Percentiles rank a stretch among this genome's conserved stretches.
phyloP scores from a whole-genome alignment of 169 alveolate genomes.

The Plasmodium fragile region DNA sequence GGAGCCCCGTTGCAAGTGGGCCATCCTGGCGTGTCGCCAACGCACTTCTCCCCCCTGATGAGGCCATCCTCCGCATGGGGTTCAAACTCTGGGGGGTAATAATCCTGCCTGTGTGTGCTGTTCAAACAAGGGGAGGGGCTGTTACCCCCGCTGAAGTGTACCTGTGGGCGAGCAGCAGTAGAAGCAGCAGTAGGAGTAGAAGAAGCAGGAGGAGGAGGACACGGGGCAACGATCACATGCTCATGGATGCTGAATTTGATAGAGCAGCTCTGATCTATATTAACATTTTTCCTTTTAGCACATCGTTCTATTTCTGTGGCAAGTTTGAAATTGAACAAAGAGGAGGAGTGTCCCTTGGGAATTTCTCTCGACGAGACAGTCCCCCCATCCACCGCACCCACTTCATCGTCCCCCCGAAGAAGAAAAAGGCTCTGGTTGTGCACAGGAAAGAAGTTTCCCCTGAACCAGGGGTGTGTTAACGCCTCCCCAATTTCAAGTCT shows the following conservation, averaged over 20 bases:
- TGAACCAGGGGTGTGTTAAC: slow-evolving; percentile 74
- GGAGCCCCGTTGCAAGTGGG: neutral
- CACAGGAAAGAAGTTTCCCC: slow-evolving; percentile 19
- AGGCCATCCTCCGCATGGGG: neutral
- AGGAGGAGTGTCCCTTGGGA: neutral
- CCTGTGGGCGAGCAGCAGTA: neutral
- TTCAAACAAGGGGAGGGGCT: neutral
- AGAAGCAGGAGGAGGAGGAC: slow-evolving; percentile 4
- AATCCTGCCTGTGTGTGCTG: neutral
- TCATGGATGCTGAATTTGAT: slow-evolving; percentile 31
- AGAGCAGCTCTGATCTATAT: neutral
- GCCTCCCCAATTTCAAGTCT: slow-evolving; percentile 75
- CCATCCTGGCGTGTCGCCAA: neutral
- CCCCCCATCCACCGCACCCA: neutral
- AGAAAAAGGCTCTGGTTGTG: slow-evolving; percentile 20
- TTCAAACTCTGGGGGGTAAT: neutral
- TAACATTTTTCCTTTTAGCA: slow-evolving; percentile 48
- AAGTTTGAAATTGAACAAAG: slow-evolving; percentile 16
- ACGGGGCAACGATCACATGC: slow-evolving; percentile 26
- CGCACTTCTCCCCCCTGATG: neutral
- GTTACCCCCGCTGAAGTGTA: neutral
- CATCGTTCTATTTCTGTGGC: slow-evolving; percentile 28
- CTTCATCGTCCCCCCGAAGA: neutral
- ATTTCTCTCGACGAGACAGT: neutral
- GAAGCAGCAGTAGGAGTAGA: too few relatives aligned